Conservation (phyloP, 1,139 yeast genomes). For the Yamadazyma conglobata region DNA sequence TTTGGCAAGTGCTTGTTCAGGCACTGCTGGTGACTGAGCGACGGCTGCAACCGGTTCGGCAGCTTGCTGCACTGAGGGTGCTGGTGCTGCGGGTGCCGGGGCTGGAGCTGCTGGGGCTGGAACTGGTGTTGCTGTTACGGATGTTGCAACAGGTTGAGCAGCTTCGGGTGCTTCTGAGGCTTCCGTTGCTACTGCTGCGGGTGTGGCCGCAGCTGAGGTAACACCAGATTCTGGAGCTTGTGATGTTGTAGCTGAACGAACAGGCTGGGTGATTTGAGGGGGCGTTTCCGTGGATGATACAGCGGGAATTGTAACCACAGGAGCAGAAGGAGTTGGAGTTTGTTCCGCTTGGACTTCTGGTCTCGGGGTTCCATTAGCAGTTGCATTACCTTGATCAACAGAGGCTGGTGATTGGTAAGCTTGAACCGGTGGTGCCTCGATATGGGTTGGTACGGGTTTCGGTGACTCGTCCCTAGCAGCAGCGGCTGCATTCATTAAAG, state of each 20-base stretch:
- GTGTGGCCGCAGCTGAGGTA: too few relatives aligned
- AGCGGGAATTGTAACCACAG: conserved; percentile 9
- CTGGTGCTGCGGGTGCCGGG: conserved; percentile 3
- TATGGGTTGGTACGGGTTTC: conserved; percentile 1
- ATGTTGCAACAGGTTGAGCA: conserved; percentile 6
- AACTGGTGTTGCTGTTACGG: conserved; percentile 6
- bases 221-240: too few relatives aligned
- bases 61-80: conserved; percentile 4
- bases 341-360: conserved; percentile 5
- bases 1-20: neutral
- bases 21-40: neutral
- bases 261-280: conserved; percentile 6
- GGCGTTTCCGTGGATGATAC: conserved; percentile 6
- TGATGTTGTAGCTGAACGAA: conserved; percentile 5
- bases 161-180: conserved; percentile 7
- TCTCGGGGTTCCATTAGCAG: conserved; percentile 10
- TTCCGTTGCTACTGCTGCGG: conserved; percentile 6
- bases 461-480: conserved; percentile 14
- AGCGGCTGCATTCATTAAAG: conserved; percentile 31
- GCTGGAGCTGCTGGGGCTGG: conserved; percentile 6
- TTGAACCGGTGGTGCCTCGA: conserved; percentile 2
- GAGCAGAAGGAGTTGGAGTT: conserved; percentile 6
- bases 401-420: conserved; percentile 2
- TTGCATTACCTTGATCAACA: conserved; percentile 8
- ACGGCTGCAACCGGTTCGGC: too few relatives aligned